These are phyloP conservation scores for Pseudogymnoascus sp. DNA, from an alignment of 2,329 filamentous ascomycete species.

Conservation along the genomic window DNA sequence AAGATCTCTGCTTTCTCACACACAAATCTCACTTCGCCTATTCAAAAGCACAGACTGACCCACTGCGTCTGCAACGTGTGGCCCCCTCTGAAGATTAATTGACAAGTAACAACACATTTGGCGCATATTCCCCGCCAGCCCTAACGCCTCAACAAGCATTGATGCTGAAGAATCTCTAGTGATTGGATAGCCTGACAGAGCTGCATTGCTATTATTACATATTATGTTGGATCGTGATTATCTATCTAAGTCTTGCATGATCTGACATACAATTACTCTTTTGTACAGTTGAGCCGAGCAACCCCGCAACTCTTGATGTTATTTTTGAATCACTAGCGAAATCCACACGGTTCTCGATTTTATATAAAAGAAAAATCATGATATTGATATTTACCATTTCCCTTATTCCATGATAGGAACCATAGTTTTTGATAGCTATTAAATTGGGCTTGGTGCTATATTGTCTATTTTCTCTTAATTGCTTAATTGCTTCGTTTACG, in stretches of 20 bases:
- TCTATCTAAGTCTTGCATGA: not conserved
- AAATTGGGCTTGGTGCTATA: not conserved
- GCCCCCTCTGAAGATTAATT: not conserved
- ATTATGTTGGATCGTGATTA: not conserved
- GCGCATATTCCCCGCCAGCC: not conserved
- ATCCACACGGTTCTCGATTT: not conserved
- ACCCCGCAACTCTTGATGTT: not conserved
- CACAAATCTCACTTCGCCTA: not conserved
- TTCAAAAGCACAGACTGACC: not conserved
- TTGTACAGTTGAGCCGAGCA: not conserved
- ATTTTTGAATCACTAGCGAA: not conserved
- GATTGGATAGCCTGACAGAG: not conserved
- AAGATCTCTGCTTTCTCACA: not conserved
- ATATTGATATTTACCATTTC: not conserved
- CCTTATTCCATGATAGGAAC: not conserved
- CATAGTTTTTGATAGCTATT: not conserved
- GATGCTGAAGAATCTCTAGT: not conserved
- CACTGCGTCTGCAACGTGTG: not conserved
- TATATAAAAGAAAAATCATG: too few species aligned
- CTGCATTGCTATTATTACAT: not conserved
- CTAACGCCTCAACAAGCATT: not conserved
- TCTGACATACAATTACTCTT: not conserved
- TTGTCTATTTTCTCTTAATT: not conserved
- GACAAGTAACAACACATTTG: not conserved
- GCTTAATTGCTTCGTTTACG: not conserved